Evolutionary conservation across 1,139 yeast genomes (phyloP), one percentile per base, ranked within the genome.

Genomic region (Zhuliangozyma blackwelliae): DNA sequence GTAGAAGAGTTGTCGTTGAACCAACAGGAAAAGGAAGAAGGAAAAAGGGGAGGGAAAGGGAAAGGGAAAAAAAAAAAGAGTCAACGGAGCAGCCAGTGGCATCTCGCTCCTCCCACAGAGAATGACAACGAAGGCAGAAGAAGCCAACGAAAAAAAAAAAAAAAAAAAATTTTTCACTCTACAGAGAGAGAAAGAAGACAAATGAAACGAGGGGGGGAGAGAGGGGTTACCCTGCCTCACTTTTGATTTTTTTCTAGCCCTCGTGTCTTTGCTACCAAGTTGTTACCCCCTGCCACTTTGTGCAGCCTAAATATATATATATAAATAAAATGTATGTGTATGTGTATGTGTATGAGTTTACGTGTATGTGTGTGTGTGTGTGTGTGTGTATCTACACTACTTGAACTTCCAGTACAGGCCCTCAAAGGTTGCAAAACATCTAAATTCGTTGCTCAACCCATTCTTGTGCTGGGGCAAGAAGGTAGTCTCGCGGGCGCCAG

Each of bases 401-500:
- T 25, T 23, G 40, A 58, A 65, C 35, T 54, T 61, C 76, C 75
- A 70, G 34, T 54, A 46, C 5, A 49, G 34, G 39, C 72, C 57
- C 53, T 83, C 92, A 48, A 77, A 85, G 32, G 79, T 75, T 1
- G 96, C 88, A 53, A 86, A 88, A 51, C 96, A 87, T 49, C 87
- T 67, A 55, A 87, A 89, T 59, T 89, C 96, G 56, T 89, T 89
- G 52, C 90, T 82, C 40, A 89, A 68, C 0, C 95, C 95, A 49
- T 86, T 84, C 40, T 81, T 81, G 54, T 89, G 96, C 48, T 82
- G 83, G 0, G 96, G 96, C 34, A 60, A 57, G 57, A 84, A 89
- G 29, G 71, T 63, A 0, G 96, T 88, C 37, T 78, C 68, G 22
- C 61, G 51, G 2, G 84, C 69, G 37, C 72, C 85, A 6, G 89